These are phyloP conservation scores for Cerioporus squamosus DNA, from an alignment of 1,284 basidiomycete genomes.

Conservation along the genomic window DNA sequence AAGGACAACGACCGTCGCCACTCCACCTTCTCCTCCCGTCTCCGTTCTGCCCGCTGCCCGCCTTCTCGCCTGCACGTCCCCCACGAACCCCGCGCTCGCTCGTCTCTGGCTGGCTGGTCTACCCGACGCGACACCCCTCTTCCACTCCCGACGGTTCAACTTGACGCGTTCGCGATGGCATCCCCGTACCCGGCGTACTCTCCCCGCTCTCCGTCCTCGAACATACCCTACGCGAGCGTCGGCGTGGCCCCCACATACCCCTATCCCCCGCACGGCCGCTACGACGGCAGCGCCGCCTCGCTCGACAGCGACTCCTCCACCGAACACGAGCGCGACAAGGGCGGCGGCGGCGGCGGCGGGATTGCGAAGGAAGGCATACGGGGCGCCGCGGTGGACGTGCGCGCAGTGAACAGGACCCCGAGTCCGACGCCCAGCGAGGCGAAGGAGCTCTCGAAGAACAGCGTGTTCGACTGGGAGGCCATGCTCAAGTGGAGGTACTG, in stretches of 20 bases:
- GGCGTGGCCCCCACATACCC: constrained; percentile 18
- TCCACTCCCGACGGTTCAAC: not conserved
- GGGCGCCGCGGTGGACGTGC: constrained; percentile 23
- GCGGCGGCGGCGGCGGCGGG: too few relatives aligned
- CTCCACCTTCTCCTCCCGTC: not conserved
- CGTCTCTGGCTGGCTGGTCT: constrained; percentile 13
- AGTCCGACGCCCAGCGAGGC: constrained; percentile 46
- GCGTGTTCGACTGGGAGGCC: constrained; percentile 49
- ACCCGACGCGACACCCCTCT: constrained; percentile 14
- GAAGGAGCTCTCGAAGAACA: constrained; percentile 37
- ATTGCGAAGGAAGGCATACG: constrained; percentile 1
- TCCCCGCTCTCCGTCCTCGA: constrained; percentile 17
- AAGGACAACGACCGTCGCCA: not conserved
- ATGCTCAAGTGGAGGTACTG: constrained; percentile 50
- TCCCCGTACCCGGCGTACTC: constrained; percentile 37
- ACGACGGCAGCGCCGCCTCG: constrained; percentile 24
- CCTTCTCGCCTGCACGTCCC: constrained; percentile 4
- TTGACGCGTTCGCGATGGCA: constrained; percentile 26
- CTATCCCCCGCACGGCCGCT: constrained; percentile 28
- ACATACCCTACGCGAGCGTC: constrained; percentile 22
- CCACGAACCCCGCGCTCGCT: constrained; percentile 3
- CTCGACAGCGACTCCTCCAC: constrained; percentile 18
- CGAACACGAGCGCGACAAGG: constrained; percentile 13
- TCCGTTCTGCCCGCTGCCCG: not conserved
- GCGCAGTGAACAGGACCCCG: constrained; percentile 39